Evolutionary conservation across 1,284 basidiomycete genomes (phyloP).

Genomic region (Pterulicium gracile): DNA sequence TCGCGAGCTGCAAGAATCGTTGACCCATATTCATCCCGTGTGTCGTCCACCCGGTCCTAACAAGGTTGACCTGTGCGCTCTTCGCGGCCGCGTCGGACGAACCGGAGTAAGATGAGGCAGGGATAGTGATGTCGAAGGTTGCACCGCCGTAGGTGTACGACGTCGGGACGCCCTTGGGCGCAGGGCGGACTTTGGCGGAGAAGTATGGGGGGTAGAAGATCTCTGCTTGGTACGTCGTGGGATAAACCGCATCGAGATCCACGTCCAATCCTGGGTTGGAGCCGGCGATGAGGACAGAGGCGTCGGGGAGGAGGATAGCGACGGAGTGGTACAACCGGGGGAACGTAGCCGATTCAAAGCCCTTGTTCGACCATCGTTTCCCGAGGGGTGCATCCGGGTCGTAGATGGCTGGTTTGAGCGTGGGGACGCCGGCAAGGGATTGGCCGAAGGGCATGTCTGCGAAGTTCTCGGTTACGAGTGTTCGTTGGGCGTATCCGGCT

Average conservation of each 20-base stretch:
- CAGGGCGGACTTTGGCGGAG: slow-evolving; percentile 62
- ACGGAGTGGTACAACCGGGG: slow-evolving; percentile 83
- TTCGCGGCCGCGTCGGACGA: slow-evolving; percentile 59
- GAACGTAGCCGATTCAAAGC: slow-evolving; percentile 49
- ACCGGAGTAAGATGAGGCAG: slow-evolving; percentile 52
- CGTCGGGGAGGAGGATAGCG: slow-evolving; percentile 84
- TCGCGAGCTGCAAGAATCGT: slow-evolving; percentile 33
- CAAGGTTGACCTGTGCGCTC: slow-evolving; percentile 71
- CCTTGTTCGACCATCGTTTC: slow-evolving; percentile 62
- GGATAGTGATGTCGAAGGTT: slow-evolving; percentile 56
- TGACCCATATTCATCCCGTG: slow-evolving; percentile 73
- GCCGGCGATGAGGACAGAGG: slow-evolving; percentile 79
- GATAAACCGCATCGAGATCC: slow-evolving; percentile 56
- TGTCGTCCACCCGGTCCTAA: slow-evolving; percentile 87
- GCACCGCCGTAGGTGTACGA: slow-evolving; percentile 77
- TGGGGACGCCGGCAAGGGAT: slow-evolving; percentile 57
- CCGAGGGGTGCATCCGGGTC: slow-evolving; percentile 58
- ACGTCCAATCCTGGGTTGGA: slow-evolving; percentile 92
- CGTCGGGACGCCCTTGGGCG: slow-evolving; percentile 59
- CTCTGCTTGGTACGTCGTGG: slow-evolving; percentile 82
- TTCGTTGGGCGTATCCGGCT: slow-evolving; percentile 35
- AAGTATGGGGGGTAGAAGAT: slow-evolving; percentile 84
- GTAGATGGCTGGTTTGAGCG: slow-evolving; percentile 66
- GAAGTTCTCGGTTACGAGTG: slow-evolving; percentile 31
- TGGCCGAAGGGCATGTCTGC: slow-evolving; percentile 50